Conservation (phyloP, 106 monocot genomes). For the Amphibolis antarctica region DNA sequence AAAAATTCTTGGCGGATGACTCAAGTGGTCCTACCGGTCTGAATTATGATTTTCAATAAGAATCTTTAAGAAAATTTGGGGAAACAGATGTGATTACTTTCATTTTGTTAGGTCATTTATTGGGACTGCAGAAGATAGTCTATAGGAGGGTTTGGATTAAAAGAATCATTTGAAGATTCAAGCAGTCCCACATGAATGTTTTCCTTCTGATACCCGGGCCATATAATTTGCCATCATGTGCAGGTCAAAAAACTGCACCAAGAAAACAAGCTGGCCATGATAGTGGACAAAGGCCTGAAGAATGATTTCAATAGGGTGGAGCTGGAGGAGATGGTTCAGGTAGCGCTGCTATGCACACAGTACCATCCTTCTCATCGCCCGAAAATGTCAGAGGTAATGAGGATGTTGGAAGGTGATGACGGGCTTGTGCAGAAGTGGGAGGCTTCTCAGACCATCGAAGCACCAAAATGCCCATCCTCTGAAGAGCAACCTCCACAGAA, state of each 20-base stretch:
- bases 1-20: no score
- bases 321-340: slow-evolving; percentile 89
- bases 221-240: no score
- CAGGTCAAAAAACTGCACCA: slow-evolving; percentile 89
- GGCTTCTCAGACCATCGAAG: slow-evolving; percentile 49
- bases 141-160: no score
- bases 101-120: no score
- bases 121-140: no score
- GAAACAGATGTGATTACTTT: no score
- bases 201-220: no score
- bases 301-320: slow-evolving; percentile 56
- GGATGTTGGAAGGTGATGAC: slow-evolving; percentile 94
- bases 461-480: slow-evolving; percentile 30
- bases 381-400: slow-evolving; percentile 91
- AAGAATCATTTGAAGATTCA: no score
- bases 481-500: slow-evolving; percentile 45
- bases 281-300: slow-evolving; percentile 87
- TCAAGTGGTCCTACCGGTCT: no score
- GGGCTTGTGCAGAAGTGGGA: slow-evolving; percentile 92
- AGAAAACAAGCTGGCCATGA: slow-evolving; percentile 51
- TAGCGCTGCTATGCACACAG: slow-evolving; percentile 84
- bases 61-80: no score
- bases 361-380: slow-evolving; percentile 70
- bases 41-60: no score
- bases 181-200: no score